Evolutionary conservation across 352 stramenopile genomes (phyloP), one percentile per base, ranked within the genome.

Genomic region (Globisporangium emineosum): DNA sequence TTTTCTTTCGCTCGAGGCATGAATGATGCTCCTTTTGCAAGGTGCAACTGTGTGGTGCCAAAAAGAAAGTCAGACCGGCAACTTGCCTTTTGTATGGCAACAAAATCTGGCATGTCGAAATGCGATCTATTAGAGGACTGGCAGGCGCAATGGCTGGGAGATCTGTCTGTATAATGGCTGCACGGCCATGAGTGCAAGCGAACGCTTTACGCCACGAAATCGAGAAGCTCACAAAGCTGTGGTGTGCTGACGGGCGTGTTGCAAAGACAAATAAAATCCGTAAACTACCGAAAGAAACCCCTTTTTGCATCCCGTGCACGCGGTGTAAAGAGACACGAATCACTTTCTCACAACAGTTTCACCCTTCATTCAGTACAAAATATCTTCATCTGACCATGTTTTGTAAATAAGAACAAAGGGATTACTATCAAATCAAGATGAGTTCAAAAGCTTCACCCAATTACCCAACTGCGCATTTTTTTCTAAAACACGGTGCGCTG

Each of bases 311-410:
- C 37, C 37, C 37, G n/a, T 17, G 19, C 35, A 19, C 37, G n/a
- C 37, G 17, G 56, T 33, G 57, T 30, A 62, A 62, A 62, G 54
- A 62, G 37, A 62, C 56, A 62, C 56, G 56, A 49, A 37, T 45
- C 27, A 57, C 27, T 50, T 30, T 50, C 51, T 51, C 33, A 42
- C 57, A 17, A n/a, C 42, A 40, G 7, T 17, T 23, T 54, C 3
- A 1, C 37, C 23, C 13, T n/a, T 19, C 17, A 43, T 15, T 21
- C 2, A 40, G 43, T 0, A 47, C n/a, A 3, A 21, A 47, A 6
- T 4, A 17, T 5, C 17, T 15, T 2, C 19, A 32, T 21, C 7
- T 0, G 6, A 35, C 4, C 57, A n/a, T n/a, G 9, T 57, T 42
- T 57, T 57, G 21, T 1, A 23, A 54, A 54, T 23, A 0, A 13